Conservation (phyloP, 768 basidiomycete species). For the Russula sp. region DNA sequence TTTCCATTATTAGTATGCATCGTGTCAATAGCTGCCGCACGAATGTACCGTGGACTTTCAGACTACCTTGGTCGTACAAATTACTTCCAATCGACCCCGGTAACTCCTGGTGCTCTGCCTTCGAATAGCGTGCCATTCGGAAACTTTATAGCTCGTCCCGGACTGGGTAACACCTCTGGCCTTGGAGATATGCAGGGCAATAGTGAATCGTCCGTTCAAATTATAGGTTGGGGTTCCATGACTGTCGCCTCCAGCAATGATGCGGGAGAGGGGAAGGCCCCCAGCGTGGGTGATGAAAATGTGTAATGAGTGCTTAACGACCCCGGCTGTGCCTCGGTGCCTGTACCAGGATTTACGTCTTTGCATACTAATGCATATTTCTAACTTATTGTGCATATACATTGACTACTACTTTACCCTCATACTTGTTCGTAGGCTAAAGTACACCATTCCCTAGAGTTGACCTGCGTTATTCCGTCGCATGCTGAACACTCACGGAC, state of each 20-base stretch:
- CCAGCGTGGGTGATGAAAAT: not conserved
- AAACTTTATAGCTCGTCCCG: not conserved
- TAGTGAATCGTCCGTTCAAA: not conserved
- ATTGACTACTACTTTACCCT: no score
- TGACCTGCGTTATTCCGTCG: not conserved
- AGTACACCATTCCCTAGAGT: not conserved
- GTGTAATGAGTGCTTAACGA: not conserved
- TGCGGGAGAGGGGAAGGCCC: not conserved
- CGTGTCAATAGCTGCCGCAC: not conserved
- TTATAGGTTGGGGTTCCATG: not conserved
- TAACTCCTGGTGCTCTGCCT: not conserved
- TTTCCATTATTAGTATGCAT: not conserved
- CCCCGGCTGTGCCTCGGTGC: not conserved
- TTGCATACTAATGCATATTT: not conserved
- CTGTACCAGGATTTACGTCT: not conserved
- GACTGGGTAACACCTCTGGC: not conserved
- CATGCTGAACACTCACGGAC: not conserved
- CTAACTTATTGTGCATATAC: not conserved
- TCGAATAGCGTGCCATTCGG: not conserved
- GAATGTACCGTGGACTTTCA: not conserved
- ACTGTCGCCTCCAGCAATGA: not conserved
- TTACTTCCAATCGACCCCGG: not conserved
- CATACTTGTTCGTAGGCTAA: not conserved
- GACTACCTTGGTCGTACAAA: not conserved
- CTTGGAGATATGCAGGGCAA: not conserved